Evolutionary conservation across 2,329 filamentous ascomycete genomes (phyloP).

Genomic region (Chrysoporthe cubensis): DNA sequence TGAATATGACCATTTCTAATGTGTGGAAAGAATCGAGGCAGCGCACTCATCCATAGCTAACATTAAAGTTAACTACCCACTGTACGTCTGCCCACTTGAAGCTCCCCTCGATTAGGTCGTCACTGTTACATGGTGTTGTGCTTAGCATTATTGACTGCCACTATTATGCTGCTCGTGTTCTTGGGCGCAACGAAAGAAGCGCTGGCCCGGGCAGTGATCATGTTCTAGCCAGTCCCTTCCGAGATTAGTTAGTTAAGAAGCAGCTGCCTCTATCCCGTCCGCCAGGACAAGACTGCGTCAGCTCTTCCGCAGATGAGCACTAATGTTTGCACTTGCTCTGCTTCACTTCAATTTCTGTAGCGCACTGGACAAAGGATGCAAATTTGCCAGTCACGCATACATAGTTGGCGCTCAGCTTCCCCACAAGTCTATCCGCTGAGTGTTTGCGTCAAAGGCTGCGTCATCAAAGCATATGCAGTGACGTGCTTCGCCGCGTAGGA

Average conservation of each 20-base stretch:
- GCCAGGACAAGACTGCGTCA: background rate
- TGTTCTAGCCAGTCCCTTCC: slow-evolving; percentile 27
- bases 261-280: background rate
- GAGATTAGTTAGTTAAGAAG: background rate
- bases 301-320: background rate
- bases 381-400: too few species aligned
- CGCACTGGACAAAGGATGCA: background rate
- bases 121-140: slow-evolving; percentile 22
- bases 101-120: slow-evolving; percentile 28
- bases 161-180: slow-evolving; percentile 30
- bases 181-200: slow-evolving; percentile 28
- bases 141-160: slow-evolving; percentile 28
- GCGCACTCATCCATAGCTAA: slow-evolving; percentile 32
- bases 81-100: slow-evolving; percentile 18
- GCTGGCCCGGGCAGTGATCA: slow-evolving; percentile 22
- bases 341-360: background rate
- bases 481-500: slow-evolving; percentile 2
- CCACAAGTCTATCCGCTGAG: background rate
- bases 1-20: background rate
- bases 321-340: background rate
- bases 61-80: slow-evolving; percentile 29
- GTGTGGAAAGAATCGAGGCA: too few species aligned
- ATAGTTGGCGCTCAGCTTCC: background rate
- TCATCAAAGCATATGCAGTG: background rate
- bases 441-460: background rate